Conservation (phyloP, 371 early-diverging fungal genomes). For the Mucor lusitanicus region DNA sequence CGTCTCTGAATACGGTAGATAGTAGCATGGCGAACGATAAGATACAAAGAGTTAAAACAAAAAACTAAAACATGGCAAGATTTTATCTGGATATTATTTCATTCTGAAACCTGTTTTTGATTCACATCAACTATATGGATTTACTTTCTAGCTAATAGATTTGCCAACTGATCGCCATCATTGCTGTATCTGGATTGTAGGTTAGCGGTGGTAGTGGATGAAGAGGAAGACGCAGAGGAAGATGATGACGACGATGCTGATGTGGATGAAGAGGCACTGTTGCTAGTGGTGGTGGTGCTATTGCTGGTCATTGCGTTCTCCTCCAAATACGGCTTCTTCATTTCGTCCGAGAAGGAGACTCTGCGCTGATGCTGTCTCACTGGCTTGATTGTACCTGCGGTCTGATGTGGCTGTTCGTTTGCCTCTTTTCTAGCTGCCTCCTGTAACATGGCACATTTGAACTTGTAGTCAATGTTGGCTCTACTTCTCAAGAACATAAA, state of each 20-base stretch:
- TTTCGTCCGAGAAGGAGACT: background rate
- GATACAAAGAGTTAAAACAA: background rate
- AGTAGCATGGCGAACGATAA: background rate
- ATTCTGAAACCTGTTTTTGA: background rate
- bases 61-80: background rate
- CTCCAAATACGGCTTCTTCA: background rate
- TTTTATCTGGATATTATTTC: background rate
- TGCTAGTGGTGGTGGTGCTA: background rate
- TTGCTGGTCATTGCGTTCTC: background rate
- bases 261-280: background rate
- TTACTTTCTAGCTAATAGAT: background rate
- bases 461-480: slow-evolving; percentile 70
- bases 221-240: background rate
- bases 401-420: background rate
- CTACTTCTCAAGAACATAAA: slow-evolving; percentile 71
- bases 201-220: background rate
- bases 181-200: background rate
- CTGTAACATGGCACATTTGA: slow-evolving; percentile 75
- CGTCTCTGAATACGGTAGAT: background rate
- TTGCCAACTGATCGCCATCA: background rate
- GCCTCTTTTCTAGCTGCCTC: slow-evolving; percentile 57
- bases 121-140: background rate
- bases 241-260: background rate
- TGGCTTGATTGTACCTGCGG: background rate
- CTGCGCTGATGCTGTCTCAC: background rate